Base-by-base conservation (phyloP, 441 rosid genomes). In the Populus trichocarpa region DNA sequence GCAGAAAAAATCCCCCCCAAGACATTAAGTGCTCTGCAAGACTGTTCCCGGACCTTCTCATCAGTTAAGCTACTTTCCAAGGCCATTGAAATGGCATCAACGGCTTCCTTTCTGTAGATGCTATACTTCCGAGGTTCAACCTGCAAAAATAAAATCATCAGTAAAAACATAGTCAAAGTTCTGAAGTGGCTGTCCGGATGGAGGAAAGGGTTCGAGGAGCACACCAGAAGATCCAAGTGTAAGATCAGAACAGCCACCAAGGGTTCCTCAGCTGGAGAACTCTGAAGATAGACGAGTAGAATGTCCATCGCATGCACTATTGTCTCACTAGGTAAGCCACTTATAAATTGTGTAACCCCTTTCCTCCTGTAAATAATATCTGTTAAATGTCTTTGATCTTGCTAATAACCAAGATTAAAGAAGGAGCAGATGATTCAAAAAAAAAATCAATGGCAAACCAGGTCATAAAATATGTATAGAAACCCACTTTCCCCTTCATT, bases 41-140 rank as follows among this genome's bases (percentile, higher is more conserved):
- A 87, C 18, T 72, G 69, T 74, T 86, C 86, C 73, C 72, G 78
- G 71, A 88, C 77, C 35, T 74, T 82, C 40, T 81, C 85, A 69
- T 90, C 81, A 2, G 69, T 78, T 77, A 86, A 64, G 81, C 89
- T 82, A 76, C 30, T 69, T 74, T 86, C 81, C 67, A 90, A 69
- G 67, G 91, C 82, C 81, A 32, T 67, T 78, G 84, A 46, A 71
- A 90, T 84, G 53, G 85, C 85, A 84, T 86, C 85, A 61, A 88
- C 87, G 20, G 92, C 92, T 79, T 84, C 88, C 73, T 84, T 86
- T 78, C 88, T 83, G 77, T 87, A 85, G 63, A 89, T 81, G 84
- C 89, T 86, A 85, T 76, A 73, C 74, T 85, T 86, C 61, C 32
- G 81, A 86, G 85, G 84, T 79, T 84, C 88, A 11, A 77, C 85